A percentile compares a stretch with the other conserved stretches of the same genome.
Evolutionary conservation across 495 filamentous ascomycete genomes (phyloP).

Genomic region (Polyplosphaeria fusca): DNA sequence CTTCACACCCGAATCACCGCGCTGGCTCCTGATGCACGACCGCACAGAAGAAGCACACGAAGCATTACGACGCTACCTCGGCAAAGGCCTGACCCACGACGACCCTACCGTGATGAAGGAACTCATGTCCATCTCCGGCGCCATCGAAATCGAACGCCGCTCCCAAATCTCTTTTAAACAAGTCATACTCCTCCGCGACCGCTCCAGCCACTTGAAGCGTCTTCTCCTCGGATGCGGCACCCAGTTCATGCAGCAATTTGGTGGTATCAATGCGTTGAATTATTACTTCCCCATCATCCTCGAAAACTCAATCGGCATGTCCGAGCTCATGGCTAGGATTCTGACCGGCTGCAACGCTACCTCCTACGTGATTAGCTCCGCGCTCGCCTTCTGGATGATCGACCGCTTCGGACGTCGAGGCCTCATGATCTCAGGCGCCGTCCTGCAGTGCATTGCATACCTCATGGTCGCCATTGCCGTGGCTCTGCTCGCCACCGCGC

Average conservation of each 20-base stretch:
- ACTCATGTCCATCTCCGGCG: constrained; percentile 20
- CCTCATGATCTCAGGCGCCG: constrained; percentile 49
- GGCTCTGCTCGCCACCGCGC: constrained; percentile 21
- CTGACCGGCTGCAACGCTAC: constrained; percentile 51
- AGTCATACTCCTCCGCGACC: constrained; percentile 5
- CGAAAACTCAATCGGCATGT: constrained; percentile 42
- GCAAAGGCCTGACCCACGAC: constrained; percentile 11
- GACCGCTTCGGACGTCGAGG: constrained; percentile 52
- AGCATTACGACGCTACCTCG: constrained; percentile 7
- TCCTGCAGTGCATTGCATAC: constrained; percentile 47
- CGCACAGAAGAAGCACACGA: constrained; percentile 26
- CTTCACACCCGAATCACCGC: constrained; percentile 26
- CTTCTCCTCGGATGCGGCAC: constrained; percentile 14
- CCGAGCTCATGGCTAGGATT: constrained; percentile 40
- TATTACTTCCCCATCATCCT: constrained; percentile 42
- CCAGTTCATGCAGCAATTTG: constrained; percentile 25
- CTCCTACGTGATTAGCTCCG: constrained; percentile 43
- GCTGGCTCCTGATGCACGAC: constrained; percentile 33
- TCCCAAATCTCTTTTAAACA: constrained; percentile 18
- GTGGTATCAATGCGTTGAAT: constrained; percentile 55
- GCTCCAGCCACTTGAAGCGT: constrained; percentile 12
- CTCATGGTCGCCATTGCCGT: constrained; percentile 40
- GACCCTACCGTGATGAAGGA: constrained; percentile 20
- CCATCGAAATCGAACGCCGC: constrained; percentile 22
- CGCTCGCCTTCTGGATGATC: constrained; percentile 48